Conservation (phyloP, 306 rosid genomes). For the Acacia confusa region DNA sequence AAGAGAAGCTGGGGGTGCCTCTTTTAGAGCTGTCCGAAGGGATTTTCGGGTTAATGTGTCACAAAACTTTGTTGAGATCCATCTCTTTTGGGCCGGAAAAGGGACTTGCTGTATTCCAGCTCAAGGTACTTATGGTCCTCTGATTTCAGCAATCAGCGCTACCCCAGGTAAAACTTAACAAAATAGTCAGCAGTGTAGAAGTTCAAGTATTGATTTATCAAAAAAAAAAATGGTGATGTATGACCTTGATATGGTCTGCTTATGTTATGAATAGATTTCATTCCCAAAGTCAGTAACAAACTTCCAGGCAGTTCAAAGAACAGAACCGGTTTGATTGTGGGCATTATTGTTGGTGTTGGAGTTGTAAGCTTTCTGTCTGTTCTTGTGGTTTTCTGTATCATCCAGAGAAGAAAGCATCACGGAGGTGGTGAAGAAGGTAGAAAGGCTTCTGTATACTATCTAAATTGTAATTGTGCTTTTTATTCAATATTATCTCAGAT, state of each 20-base stretch:
- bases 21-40: slow-evolving; percentile 41
- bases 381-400: slow-evolving; percentile 33
- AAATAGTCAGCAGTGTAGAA: not conserved
- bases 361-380: slow-evolving; percentile 42
- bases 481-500: not conserved
- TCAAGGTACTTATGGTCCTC: slow-evolving; percentile 72
- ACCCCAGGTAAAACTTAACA: slow-evolving; percentile 56
- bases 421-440: slow-evolving; percentile 57
- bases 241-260: slow-evolving; percentile 17
- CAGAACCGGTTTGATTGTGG: slow-evolving; percentile 55
- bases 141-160: slow-evolving; percentile 74
- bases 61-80: slow-evolving; percentile 69
- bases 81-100: slow-evolving; percentile 91
- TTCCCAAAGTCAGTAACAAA: slow-evolving; percentile 53
- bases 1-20: slow-evolving; percentile 60
- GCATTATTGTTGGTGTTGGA: slow-evolving; percentile 65
- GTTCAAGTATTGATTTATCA: slow-evolving; percentile 14
- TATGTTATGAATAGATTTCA: slow-evolving; percentile 53
- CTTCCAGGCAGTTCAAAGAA: slow-evolving; percentile 50
- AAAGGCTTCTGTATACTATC: not conserved
- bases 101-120: slow-evolving; percentile 76
- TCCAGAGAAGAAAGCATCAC: slow-evolving; percentile 47
- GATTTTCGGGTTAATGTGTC: slow-evolving; percentile 46
- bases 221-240: not conserved
- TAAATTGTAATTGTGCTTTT: not conserved